Evolutionary conservation across 2,329 filamentous ascomycete genomes (phyloP), one percentile per base, ranked within the genome.

Genomic region (Colletotrichum viniferum): DNA sequence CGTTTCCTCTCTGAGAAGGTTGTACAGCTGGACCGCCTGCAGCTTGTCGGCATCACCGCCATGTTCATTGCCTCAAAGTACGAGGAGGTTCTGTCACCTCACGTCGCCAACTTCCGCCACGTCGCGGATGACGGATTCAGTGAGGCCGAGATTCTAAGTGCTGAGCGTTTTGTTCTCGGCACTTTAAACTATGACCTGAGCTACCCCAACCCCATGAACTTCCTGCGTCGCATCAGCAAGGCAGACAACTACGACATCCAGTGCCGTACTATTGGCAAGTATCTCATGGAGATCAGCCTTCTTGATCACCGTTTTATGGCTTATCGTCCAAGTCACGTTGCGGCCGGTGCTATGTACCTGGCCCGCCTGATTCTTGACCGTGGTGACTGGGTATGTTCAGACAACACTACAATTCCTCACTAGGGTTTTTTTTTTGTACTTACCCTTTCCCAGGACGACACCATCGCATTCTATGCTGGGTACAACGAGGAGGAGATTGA

Each of bases 61-160:
- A 98, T 99, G 97, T 98, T 98, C 88, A 98, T 98, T 82, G 97
- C 97, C 14, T 97, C 96, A 82, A 99, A 99, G 88, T 99, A 98
- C 84, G 96, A 99, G 86, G 97, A 99, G 84, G 96, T 99, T 65
- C 91, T 99, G 66, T 98, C 97, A 13, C 97, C 97, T 61, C 96
- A 98, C 80, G 96, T 99, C 52, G 94, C 94, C 84, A 98, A 98
- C 90, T 99, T 99, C 89, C 95, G 95, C 80, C 95, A 98, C 81
- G 96, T 99, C 80, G 96, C 97, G 82, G 97, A 99, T 81, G 96
- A 98, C 85, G 97, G 96, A 72, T 99, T 98, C 86, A 94, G 93
- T 6, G 96, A 98, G 84, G 92, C 95, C 61, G 97, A 99, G 87
- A 98, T 99, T 79, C 90, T 99, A 52, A 96, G 95, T 82, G 97